Percentiles rank a stretch among this genome's conserved stretches.
phyloP scores from a whole-genome alignment of 352 stramenopile genomes.

The Pythium phragmitis region DNA sequence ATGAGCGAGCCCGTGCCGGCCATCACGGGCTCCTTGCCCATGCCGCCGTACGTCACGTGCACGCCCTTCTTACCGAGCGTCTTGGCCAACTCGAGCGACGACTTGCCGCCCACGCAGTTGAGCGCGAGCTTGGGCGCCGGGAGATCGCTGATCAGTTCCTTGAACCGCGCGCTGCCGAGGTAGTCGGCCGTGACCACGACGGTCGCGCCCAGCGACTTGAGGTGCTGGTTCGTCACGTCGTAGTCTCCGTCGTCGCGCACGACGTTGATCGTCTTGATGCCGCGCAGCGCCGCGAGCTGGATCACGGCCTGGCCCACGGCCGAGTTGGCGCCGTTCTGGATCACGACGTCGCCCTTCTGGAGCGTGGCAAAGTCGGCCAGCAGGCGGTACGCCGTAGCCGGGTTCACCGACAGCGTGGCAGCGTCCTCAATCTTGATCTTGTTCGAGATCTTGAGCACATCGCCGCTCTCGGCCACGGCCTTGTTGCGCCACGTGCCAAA shows the following conservation, averaged over 20 bases:
- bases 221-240: conserved; percentile 66
- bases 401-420: conserved; percentile 80
- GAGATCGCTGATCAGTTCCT: conserved; percentile 80
- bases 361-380: conserved; percentile 84
- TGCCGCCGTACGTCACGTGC: conserved; percentile 80
- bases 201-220: conserved; percentile 77
- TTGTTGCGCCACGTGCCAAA: conserved; percentile 83
- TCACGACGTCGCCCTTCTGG: conserved; percentile 79
- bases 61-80: conserved; percentile 71
- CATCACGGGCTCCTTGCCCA: conserved; percentile 69
- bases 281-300: conserved; percentile 82
- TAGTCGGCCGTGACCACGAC: conserved; percentile 79
- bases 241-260: conserved; percentile 84
- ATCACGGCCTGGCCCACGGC: conserved; percentile 87
- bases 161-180: conserved; percentile 76
- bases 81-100: conserved; percentile 67
- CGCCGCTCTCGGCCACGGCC: conserved; percentile 55
- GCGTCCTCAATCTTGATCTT: conserved; percentile 88
- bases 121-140: conserved; percentile 82
- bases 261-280: conserved; percentile 91
- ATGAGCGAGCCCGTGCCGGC: conserved; percentile 74
- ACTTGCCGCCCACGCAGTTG: conserved; percentile 79
- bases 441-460: conserved; percentile 74
- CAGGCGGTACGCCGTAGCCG: conserved; percentile 83
- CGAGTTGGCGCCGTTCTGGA: conserved; percentile 90